Evolutionary conservation across 2,329 filamentous ascomycete species (phyloP).

Genomic region (Byssoonygena ceratinophila): DNA sequence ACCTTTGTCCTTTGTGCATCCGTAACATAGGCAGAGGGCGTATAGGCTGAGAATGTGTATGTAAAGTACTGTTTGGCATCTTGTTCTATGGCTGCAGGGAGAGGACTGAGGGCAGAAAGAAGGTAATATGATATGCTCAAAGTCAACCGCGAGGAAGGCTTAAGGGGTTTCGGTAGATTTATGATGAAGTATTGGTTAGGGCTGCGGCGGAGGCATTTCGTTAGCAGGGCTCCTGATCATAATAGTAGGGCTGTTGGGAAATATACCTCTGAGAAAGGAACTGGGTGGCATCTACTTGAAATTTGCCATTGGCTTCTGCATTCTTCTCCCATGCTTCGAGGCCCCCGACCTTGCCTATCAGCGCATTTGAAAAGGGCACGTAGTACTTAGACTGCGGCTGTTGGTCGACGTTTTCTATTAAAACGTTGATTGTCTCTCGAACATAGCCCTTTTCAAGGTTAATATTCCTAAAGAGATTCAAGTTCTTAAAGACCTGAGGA

Average conservation of each 20-base stretch:
- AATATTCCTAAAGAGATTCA: constrained; percentile 78
- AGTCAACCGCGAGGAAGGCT: constrained; percentile 67
- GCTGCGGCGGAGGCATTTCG: constrained; percentile 33
- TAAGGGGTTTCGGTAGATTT: constrained; percentile 63
- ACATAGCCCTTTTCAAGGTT: constrained; percentile 89
- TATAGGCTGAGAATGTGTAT: constrained; percentile 78
- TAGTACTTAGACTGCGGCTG: constrained; percentile 82
- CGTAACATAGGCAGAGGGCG: constrained; percentile 71
- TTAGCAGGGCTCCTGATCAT: background rate
- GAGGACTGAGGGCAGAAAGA: constrained; percentile 65
- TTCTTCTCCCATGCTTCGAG: constrained; percentile 92
- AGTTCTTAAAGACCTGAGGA: constrained; percentile 85
- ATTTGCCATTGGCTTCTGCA: constrained; percentile 54
- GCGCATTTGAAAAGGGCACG: constrained; percentile 67
- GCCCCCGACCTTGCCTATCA: constrained; percentile 68
- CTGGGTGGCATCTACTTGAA: constrained; percentile 59
- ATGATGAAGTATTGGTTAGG: constrained; percentile 75
- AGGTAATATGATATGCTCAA: constrained; percentile 77
- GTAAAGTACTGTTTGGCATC: constrained; percentile 75
- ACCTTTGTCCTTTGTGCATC: constrained; percentile 94
- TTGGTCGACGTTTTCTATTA: constrained; percentile 76
- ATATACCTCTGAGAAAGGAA: constrained; percentile 23
- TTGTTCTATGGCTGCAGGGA: constrained; percentile 75
- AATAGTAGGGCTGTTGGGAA: background rate
- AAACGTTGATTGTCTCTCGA: constrained; percentile 84